Conservation (phyloP, 805 yeast genomes). For the Metschnikowia gelsemii region DNA sequence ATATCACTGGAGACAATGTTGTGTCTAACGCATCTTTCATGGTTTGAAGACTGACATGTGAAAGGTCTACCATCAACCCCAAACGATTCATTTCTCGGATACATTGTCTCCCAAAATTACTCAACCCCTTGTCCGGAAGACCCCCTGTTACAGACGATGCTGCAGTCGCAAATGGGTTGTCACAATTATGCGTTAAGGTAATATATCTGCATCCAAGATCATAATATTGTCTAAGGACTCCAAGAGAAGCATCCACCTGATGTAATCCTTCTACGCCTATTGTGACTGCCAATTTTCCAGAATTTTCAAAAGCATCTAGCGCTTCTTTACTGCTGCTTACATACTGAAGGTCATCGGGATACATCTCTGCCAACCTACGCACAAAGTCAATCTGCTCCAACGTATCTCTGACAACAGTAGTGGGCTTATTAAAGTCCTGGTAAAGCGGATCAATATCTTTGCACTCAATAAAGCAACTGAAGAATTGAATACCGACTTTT, state of each 20-base stretch:
- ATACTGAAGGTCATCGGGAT: slow-evolving; percentile 39
- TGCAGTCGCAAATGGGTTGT: slow-evolving; percentile 57
- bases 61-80: slow-evolving; percentile 53
- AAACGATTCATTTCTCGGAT: slow-evolving; percentile 50
- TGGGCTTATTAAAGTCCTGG: slow-evolving; percentile 45
- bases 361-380: slow-evolving; percentile 43
- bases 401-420: slow-evolving; percentile 50
- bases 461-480: slow-evolving; percentile 50
- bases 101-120: slow-evolving; percentile 41
- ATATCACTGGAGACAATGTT: slow-evolving; percentile 47
- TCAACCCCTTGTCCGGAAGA: slow-evolving; percentile 43
- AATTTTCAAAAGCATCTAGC: slow-evolving; percentile 27
- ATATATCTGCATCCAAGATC: slow-evolving; percentile 54
- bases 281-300: slow-evolving; percentile 43
- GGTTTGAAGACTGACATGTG: slow-evolving; percentile 49
- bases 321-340: slow-evolving; percentile 46
- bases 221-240: slow-evolving; percentile 47
- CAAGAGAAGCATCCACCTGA: slow-evolving; percentile 50
- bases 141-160: slow-evolving; percentile 50
- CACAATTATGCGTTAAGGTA: slow-evolving; percentile 56
- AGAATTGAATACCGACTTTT: slow-evolving; percentile 49
- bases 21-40: slow-evolving; percentile 45
- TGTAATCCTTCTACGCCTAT: slow-evolving; percentile 57
- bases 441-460: slow-evolving; percentile 39
- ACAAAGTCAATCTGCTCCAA: slow-evolving; percentile 54